Base-by-base conservation (phyloP, 2,329 filamentous ascomycete species). In the Dothidotthia symphoricarpi region DNA sequence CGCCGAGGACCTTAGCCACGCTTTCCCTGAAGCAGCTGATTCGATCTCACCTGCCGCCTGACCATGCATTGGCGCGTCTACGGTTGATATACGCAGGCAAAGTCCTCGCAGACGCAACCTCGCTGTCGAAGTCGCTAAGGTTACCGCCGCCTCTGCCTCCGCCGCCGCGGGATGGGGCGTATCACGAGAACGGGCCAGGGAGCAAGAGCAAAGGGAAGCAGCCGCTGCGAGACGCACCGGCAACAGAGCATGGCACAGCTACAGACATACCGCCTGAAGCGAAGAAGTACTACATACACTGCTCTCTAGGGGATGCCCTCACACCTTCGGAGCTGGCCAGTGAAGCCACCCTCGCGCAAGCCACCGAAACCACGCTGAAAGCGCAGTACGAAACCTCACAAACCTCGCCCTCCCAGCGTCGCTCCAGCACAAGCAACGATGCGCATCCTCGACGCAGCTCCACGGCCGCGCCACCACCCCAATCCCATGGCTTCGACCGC, bases 11-110 rank as follows among this genome's bases (percentile, higher is more conserved):
- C 22, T 89, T 85, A 9, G 88, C 88, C 28, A 80, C 88, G 36
- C 78, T 88, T 38, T 80, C 84, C 2, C 77, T 97, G 40, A 95
- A 95, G 67, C 83, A 86, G 55, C 76, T 85, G 34, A 87, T 97
- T 61, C 88, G 93, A 51, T 68, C 75, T 7, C 77, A 85, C 30
- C 79, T 96, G 15, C 75, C 83, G 5, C 59, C 71, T 24, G 70
- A 78, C 24, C 75, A 82, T 47, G 78, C 82, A 11, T 74, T 78
- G 28, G 82, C 81, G 46, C 85, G 88, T 24, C 79, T 97, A 22
- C 88, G 91, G 43, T 81, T 98, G 49, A 96, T 97, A 64, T 83
- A 95, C 66, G 81, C 87, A 34, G 93, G 93, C 45, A 89, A 87
- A 61, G 85, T 95, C 42, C 82, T 97, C 33, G 77, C 83, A 50